Evolutionary conservation across 2,329 filamentous ascomycete species (phyloP).

Genomic region (Ceratocystiopsis minuta): DNA sequence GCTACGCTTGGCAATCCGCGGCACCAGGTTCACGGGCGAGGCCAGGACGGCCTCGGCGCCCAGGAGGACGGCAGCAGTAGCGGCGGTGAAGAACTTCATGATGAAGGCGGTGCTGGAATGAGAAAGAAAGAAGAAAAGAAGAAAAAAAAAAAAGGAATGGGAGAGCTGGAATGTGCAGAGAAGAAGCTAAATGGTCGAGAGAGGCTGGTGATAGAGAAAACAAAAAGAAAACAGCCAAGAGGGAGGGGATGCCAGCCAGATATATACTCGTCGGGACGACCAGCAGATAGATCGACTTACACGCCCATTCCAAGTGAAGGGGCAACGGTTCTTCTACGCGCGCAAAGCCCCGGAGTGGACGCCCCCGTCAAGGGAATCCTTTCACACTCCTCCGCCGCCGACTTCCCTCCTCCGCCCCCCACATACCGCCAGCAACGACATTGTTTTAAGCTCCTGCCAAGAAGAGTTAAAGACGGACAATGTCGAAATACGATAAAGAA

Average conservation of each 20-base stretch:
- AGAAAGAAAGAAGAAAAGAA: too few species aligned
- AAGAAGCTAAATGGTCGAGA: not conserved
- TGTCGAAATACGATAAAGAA: not conserved
- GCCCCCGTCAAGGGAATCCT: too few species aligned
- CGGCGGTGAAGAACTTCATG: slow-evolving; percentile 33
- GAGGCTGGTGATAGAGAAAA: not conserved
- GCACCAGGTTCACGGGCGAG: slow-evolving; percentile 25
- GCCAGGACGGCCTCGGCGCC: slow-evolving; percentile 24
- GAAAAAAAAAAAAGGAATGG: not conserved
- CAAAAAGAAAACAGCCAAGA: not conserved
- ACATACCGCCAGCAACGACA: too few species aligned
- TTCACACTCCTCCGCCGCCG: too few species aligned
- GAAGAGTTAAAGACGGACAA: not conserved
- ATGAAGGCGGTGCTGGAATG: slow-evolving; percentile 10
- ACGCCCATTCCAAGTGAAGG: too few species aligned
- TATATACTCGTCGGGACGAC: not conserved
- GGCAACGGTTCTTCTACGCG: not conserved
- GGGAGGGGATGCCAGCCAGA: not conserved
- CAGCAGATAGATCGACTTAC: not conserved
- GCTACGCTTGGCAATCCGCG: slow-evolving; percentile 14
- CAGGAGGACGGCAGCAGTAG: slow-evolving; percentile 6
- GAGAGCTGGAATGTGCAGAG: not conserved
- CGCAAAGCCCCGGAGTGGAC: too few species aligned
- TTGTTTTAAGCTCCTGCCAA: not conserved
- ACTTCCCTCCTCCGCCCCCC: too few species aligned